These are phyloP conservation scores for Daphne laureola DNA, from an alignment of 441 rosid species.

Conservation along the genomic window DNA sequence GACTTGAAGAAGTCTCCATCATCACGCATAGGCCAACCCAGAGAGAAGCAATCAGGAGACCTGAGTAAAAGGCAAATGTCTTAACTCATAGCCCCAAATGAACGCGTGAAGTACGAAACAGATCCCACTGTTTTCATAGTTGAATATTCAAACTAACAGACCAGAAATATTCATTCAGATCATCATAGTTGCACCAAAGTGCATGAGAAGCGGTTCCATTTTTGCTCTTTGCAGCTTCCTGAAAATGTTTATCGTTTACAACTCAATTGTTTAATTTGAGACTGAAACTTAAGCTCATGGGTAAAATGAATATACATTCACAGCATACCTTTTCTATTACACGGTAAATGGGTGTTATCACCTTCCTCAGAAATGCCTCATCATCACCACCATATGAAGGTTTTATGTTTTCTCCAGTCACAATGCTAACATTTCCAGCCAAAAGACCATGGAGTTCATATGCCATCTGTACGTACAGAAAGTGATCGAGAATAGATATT, in stretches of 20 bases:
- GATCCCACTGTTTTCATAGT: conserved; percentile 4
- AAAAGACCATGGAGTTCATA: conserved; percentile 94
- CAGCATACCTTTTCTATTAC: conserved; percentile 70
- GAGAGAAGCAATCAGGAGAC: conserved; percentile 95
- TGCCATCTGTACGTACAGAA: conserved; percentile 70
- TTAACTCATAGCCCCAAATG: conserved; percentile 5
- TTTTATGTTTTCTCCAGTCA: conserved; percentile 95
- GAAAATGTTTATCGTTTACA: conserved; percentile 15
- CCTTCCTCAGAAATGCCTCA: conserved; percentile 91
- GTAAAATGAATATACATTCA: conserved; percentile 8
- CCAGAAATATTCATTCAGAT: conserved; percentile 98
- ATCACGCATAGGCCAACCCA: conserved; percentile 99
- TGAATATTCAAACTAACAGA: conserved; percentile 28
- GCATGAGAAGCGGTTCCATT: conserved; percentile 84
- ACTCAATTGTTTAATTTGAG: conserved; percentile 17
- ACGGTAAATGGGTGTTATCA: conserved; percentile 83
- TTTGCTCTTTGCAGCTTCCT: conserved; percentile 84
- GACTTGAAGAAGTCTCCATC: conserved; percentile 93
- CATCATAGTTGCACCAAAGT: conserved; percentile 98
- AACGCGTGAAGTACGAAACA: conserved; percentile 1
- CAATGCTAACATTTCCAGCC: conserved; percentile 96
- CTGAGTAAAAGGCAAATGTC: conserved; percentile 29
- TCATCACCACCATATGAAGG: conserved; percentile 99
- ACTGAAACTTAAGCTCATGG: conserved; percentile 17
- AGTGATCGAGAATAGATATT: conserved; percentile 1